Evolutionary conservation across 164 flowering plant species (phyloP).

Genomic region (Magnolia changhungtana): DNA sequence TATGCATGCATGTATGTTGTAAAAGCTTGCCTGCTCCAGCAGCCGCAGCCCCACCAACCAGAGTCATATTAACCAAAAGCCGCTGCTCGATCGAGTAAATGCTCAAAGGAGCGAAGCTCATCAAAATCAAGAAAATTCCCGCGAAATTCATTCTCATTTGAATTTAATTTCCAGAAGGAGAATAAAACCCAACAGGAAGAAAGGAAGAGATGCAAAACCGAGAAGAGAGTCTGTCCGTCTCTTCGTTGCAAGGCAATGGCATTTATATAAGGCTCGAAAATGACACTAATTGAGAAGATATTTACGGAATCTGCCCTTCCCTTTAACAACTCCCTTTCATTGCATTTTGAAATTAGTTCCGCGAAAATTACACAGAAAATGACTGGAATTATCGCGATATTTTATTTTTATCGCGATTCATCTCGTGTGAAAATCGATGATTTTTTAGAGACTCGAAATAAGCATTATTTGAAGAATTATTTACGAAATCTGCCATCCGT

Average conservation of each 20-base stretch:
- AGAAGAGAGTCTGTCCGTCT: neutral
- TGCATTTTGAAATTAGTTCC: neutral
- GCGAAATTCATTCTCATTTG: conserved; percentile 3
- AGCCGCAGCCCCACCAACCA: conserved; percentile 51
- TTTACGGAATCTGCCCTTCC: neutral
- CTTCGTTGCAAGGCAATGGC: neutral
- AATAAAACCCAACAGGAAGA: neutral
- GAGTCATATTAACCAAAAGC: conserved; percentile 59
- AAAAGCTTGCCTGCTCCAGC: conserved; percentile 58
- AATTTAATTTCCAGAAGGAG: neutral
- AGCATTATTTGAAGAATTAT: too few relatives aligned
- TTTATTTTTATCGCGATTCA: too few relatives aligned
- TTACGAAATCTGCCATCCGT: too few relatives aligned
- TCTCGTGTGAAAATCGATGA: too few relatives aligned
- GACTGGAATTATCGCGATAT: too few relatives aligned
- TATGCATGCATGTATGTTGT: neutral
- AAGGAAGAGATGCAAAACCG: neutral
- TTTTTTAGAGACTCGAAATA: too few relatives aligned
- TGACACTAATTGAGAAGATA: neutral
- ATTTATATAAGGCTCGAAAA: neutral
- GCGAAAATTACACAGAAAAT: too few relatives aligned
- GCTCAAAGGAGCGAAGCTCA: conserved; percentile 27
- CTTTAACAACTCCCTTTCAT: neutral
- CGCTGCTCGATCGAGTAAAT: conserved; percentile 19
- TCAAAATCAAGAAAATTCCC: conserved; percentile 19